These are phyloP conservation scores for Aspergillus felis DNA, from an alignment of 2,329 filamentous ascomycete genomes.

Conservation along the genomic window DNA sequence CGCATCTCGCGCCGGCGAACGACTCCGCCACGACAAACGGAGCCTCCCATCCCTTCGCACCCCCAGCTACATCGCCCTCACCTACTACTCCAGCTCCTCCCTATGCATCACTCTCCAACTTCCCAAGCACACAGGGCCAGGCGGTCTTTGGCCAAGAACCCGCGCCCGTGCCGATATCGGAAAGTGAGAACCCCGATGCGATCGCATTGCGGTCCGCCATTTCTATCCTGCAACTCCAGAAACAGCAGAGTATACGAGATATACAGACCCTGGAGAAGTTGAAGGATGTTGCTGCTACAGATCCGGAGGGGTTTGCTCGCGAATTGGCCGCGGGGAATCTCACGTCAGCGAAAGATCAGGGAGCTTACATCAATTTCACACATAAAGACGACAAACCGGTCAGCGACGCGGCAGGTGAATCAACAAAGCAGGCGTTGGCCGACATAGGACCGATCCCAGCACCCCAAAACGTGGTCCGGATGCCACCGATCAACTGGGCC, in stretches of 20 bases:
- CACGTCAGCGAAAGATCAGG: slow-evolving; percentile 32
- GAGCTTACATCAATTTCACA: slow-evolving; percentile 34
- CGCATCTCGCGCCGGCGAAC: slow-evolving; percentile 30
- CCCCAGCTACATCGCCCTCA: slow-evolving; percentile 28
- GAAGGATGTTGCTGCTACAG: slow-evolving; percentile 65
- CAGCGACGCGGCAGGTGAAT: slow-evolving; percentile 15
- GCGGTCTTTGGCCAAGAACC: slow-evolving; percentile 34
- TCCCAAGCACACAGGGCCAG: slow-evolving; percentile 16
- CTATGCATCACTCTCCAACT: slow-evolving; percentile 8
- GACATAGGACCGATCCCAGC: slow-evolving; percentile 65
- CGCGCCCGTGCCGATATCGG: slow-evolving; percentile 42
- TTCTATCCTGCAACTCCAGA: slow-evolving; percentile 81
- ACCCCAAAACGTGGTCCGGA: slow-evolving; percentile 77
- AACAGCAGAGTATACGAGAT: slow-evolving; percentile 70
- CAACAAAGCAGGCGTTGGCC: slow-evolving; percentile 3
- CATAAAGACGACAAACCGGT: slow-evolving; percentile 33
- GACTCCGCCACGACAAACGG: slow-evolving; percentile 13
- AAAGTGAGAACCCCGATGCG: slow-evolving; percentile 70
- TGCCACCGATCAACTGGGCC: slow-evolving; percentile 88
- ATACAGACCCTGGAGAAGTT: slow-evolving; percentile 65
- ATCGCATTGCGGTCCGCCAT: slow-evolving; percentile 83
- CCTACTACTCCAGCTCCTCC: slow-evolving; percentile 17
- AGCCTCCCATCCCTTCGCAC: slow-evolving; percentile 27
- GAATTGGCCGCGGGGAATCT: slow-evolving; percentile 65
- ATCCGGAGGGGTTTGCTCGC: slow-evolving; percentile 68